These are phyloP conservation scores for Pseudopediastrum boryanum DNA, from an alignment of 139 green algal genomes.

Conservation along the genomic window DNA sequence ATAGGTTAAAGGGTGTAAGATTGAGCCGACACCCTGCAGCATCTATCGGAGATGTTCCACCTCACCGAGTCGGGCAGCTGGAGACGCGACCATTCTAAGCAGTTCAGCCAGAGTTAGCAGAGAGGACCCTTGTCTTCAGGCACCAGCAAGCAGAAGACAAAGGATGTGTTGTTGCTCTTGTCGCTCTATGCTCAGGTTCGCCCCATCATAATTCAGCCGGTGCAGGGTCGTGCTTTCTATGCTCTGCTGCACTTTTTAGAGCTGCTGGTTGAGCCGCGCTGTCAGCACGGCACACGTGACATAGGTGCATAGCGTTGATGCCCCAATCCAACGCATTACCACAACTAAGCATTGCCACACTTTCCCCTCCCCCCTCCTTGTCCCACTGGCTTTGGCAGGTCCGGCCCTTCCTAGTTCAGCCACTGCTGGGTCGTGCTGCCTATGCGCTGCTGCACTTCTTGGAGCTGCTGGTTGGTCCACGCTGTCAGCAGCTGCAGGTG, in stretches of 20 bases:
- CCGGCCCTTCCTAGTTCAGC: constrained; percentile 52
- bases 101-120: too few species aligned
- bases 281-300: too few species aligned
- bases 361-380: background rate
- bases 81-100: too few species aligned
- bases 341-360: background rate
- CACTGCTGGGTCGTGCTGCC: constrained; percentile 54
- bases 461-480: constrained; percentile 68
- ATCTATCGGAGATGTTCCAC: too few species aligned
- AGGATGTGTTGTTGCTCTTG: background rate
- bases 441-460: constrained; percentile 68
- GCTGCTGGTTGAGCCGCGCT: constrained; percentile 61
- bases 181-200: constrained; percentile 19
- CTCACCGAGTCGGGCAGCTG: too few species aligned
- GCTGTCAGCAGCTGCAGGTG: constrained; percentile 35
- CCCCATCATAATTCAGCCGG: constrained; percentile 55
- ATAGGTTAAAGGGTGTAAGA: too few species aligned
- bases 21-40: too few species aligned
- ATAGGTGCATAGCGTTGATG: too few species aligned
- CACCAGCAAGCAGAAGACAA: too few species aligned
- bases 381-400: constrained; percentile 18
- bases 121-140: too few species aligned
- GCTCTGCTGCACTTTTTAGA: constrained; percentile 71
- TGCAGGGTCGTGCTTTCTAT: constrained; percentile 56
- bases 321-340: too few species aligned